These are phyloP conservation scores for Austroboletus eburneus DNA, from an alignment of 768 basidiomycete genomes.

Conservation along the genomic window DNA sequence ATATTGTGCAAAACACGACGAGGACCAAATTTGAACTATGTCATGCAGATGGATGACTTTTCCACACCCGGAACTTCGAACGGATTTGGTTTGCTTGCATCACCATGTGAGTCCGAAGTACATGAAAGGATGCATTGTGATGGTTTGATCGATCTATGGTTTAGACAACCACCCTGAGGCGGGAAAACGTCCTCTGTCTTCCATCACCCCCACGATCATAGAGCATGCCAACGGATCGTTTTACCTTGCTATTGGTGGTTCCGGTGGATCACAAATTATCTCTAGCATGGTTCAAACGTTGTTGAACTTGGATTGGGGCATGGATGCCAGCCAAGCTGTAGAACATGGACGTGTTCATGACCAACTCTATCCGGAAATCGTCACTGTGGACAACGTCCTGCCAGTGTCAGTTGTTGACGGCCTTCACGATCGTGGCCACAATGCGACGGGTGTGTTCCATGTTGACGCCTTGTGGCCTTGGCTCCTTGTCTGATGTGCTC, in stretches of 20 bases:
- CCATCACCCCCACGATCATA: slow-evolving; percentile 75
- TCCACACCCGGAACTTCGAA: slow-evolving; percentile 82
- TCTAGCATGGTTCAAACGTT: slow-evolving; percentile 74
- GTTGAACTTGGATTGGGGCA: slow-evolving; percentile 70
- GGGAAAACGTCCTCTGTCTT: slow-evolving; percentile 88
- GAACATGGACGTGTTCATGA: slow-evolving; percentile 83
- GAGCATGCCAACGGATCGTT: slow-evolving; percentile 73
- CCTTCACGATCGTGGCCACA: slow-evolving; percentile 64
- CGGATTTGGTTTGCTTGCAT: slow-evolving; percentile 76
- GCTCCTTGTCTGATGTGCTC: no score
- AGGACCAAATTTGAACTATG: not conserved
- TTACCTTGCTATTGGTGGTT: slow-evolving; percentile 72
- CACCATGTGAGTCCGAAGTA: slow-evolving; percentile 56
- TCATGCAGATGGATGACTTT: slow-evolving; percentile 81
- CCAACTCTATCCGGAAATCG: slow-evolving; percentile 66
- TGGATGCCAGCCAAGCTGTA: slow-evolving; percentile 77
- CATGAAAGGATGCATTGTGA: not conserved
- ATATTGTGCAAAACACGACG: not conserved
- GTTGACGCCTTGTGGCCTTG: not conserved
- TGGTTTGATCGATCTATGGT: slow-evolving; percentile 1
- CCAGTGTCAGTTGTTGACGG: slow-evolving; percentile 52
- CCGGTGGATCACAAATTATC: slow-evolving; percentile 88
- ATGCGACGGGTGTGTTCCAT: slow-evolving; percentile 50
- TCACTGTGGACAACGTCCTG: slow-evolving; percentile 63
- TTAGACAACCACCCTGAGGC: slow-evolving; percentile 86